These are phyloP conservation scores for Lactarius tabidus DNA, from an alignment of 768 basidiomycete species.

Conservation along the genomic window DNA sequence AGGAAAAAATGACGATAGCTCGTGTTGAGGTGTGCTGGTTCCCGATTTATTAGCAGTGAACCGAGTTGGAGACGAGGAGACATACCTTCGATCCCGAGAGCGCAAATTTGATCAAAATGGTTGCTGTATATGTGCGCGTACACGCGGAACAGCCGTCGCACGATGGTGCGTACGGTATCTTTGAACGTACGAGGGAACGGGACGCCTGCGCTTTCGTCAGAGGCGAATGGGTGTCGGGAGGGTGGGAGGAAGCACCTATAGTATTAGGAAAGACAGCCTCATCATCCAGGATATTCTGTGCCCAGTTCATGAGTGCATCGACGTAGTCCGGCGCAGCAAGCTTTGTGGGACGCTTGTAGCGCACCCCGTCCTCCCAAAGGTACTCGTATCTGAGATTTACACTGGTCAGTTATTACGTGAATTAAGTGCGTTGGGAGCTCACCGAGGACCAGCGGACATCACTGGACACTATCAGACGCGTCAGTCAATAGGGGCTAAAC, in stretches of 20 bases:
- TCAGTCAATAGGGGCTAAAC: background rate
- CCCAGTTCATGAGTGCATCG: slow-evolving; percentile 98
- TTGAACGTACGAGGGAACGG: slow-evolving; percentile 29
- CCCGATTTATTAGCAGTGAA: background rate
- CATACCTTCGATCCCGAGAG: slow-evolving; percentile 94
- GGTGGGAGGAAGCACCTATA: slow-evolving; percentile 53
- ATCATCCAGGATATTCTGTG: slow-evolving; percentile 88
- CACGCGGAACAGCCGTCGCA: slow-evolving; percentile 89
- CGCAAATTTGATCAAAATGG: slow-evolving; percentile 98
- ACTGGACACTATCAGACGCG: slow-evolving; percentile 67
- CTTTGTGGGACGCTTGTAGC: slow-evolving; percentile 87
- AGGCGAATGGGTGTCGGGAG: background rate
- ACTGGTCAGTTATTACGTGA: background rate
- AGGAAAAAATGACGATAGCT: slow-evolving; percentile 98
- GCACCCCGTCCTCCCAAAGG: slow-evolving; percentile 88
- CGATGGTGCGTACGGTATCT: slow-evolving; percentile 86
- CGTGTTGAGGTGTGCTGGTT: slow-evolving; percentile 91
- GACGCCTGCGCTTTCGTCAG: slow-evolving; percentile 11
- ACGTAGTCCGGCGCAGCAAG: slow-evolving; percentile 95
- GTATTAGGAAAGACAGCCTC: slow-evolving; percentile 90
- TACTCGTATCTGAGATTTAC: slow-evolving; percentile 77
- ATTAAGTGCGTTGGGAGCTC: slow-evolving; percentile 8
- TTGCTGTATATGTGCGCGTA: slow-evolving; percentile 99
- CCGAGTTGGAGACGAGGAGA: background rate
- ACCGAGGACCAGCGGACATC: slow-evolving; percentile 95